These are phyloP conservation scores for Sporisorium iseilematis-ciliati DNA, from an alignment of 1,284 basidiomycete species.

Conservation along the genomic window DNA sequence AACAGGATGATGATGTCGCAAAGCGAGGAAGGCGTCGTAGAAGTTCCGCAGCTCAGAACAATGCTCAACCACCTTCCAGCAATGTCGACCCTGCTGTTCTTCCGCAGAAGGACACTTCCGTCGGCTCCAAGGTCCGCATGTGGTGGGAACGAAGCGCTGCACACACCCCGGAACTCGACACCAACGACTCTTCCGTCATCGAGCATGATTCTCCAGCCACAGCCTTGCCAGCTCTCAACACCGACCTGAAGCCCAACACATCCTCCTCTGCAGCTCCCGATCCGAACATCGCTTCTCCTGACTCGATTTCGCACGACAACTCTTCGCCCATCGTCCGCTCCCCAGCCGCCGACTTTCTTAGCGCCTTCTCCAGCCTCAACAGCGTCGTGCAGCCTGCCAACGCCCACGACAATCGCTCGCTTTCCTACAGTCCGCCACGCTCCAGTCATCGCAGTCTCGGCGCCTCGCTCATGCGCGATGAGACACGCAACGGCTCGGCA, in stretches of 20 bases:
- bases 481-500: conserved; percentile 24
- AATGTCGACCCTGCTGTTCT: conserved; percentile 9
- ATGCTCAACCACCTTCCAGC: conserved; percentile 3
- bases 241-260: conserved; percentile 7
- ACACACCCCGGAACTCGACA: conserved; percentile 17
- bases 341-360: conserved; percentile 82
- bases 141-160: conserved; percentile 52
- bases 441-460: conserved; percentile 37
- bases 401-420: conserved; percentile 40
- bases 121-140: conserved; percentile 50
- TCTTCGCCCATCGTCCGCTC: conserved; percentile 32
- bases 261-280: conserved; percentile 8
- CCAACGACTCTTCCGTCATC: conserved; percentile 22
- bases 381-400: conserved; percentile 36
- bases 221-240: conserved; percentile 19
- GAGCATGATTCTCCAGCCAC: conserved; percentile 2
- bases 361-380: conserved; percentile 74
- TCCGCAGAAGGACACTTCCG: conserved; percentile 40
- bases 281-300: conserved; percentile 11
- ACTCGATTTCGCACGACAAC: conserved; percentile 16
- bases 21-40: conserved; percentile 40
- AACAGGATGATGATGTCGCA: not conserved
- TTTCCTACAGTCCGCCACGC: conserved; percentile 47
- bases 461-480: conserved; percentile 30
- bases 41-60: conserved; percentile 29